A percentile compares a stretch with the other conserved stretches of the same genome.
Conservation (phyloP, 345 rosid species). For the Heritiera fomes region DNA sequence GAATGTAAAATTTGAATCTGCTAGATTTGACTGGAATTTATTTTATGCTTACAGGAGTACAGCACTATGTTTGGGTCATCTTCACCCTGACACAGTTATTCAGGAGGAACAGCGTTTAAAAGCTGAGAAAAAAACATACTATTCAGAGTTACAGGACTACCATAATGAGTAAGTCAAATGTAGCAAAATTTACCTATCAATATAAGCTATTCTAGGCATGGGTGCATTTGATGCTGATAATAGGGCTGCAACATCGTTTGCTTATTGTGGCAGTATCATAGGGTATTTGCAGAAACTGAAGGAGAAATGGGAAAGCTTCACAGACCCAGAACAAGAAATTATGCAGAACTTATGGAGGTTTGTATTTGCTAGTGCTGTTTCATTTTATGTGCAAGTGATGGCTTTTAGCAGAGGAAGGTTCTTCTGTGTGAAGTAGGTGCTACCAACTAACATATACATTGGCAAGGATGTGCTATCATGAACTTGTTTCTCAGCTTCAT, state of each 20-base stretch:
- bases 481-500: slow-evolving; percentile 9
- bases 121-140: slow-evolving; percentile 52
- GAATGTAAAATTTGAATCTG: slow-evolving; percentile 19
- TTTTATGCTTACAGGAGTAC: slow-evolving; percentile 71
- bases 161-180: slow-evolving; percentile 70
- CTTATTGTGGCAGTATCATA: slow-evolving; percentile 64
- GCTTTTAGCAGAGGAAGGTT: slow-evolving; percentile 9
- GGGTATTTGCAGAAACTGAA: slow-evolving; percentile 70
- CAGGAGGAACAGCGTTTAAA: slow-evolving; percentile 51
- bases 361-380: slow-evolving; percentile 27
- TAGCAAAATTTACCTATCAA: not conserved
- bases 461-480: not conserved
- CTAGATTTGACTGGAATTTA: slow-evolving; percentile 34
- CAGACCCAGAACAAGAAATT: slow-evolving; percentile 66
- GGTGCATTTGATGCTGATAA: slow-evolving; percentile 18
- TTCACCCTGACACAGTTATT: slow-evolving; percentile 81
- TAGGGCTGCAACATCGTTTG: slow-evolving; percentile 28
- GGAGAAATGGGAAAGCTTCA: slow-evolving; percentile 71
- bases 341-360: slow-evolving; percentile 63
- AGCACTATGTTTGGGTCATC: slow-evolving; percentile 67
- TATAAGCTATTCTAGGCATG: not conserved
- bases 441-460: not conserved
- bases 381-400: slow-evolving; percentile 1
- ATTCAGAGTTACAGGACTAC: slow-evolving; percentile 65
- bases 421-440: not conserved